A percentile compares a stretch with the other conserved stretches of the same genome.
phyloP scores from a whole-genome alignment of 768 basidiomycete species.

The Suillus weaverae region DNA sequence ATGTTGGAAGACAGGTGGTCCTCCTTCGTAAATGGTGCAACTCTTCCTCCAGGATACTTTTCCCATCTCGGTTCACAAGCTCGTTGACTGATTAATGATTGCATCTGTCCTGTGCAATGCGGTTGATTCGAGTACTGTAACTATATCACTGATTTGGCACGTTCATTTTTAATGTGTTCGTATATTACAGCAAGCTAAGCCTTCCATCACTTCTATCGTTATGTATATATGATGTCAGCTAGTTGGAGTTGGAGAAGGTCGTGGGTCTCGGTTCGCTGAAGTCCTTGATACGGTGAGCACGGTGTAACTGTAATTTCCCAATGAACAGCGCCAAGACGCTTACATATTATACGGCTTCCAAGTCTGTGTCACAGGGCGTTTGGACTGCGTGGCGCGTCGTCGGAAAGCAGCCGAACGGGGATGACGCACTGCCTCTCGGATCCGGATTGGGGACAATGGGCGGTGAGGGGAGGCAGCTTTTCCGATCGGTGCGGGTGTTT shows the following conservation, averaged over 20 bases:
- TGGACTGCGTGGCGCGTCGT: neutral
- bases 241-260: neutral
- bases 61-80: neutral
- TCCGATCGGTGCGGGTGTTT: neutral
- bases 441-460: neutral
- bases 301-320: neutral
- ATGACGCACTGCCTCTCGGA: neutral
- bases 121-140: neutral
- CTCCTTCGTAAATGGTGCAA: conserved; percentile 37
- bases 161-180: neutral
- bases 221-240: neutral
- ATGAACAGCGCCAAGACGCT: neutral
- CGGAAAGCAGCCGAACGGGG: neutral
- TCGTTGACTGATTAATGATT: neutral
- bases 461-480: neutral
- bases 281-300: neutral
- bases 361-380: neutral
- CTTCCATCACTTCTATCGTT: neutral
- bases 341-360: neutral
- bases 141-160: neutral
- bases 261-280: neutral
- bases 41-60: neutral
- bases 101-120: too few relatives aligned
- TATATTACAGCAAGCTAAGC: conserved; percentile 3
- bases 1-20: conserved; percentile 42